Evolutionary conservation across 1,284 basidiomycete species (phyloP), one percentile per base, ranked within the genome.

Genomic region (Somion occarium): DNA sequence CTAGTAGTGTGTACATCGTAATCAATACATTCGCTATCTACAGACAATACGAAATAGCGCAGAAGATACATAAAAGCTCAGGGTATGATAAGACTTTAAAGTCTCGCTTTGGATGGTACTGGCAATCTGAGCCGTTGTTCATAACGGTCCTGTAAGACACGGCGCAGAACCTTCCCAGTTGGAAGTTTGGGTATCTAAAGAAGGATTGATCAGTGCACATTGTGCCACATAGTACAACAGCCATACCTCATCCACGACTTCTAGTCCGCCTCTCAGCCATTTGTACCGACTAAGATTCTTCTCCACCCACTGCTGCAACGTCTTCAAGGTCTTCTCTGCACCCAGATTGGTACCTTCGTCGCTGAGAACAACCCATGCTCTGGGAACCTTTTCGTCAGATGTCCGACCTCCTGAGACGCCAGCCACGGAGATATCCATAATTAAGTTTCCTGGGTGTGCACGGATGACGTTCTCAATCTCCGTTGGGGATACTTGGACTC

Each of bases 351-450:
- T 72, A 2, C 85, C 87, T 1, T 61, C 61, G 0, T 67, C 53
- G 42, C 78, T 83, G 12, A 88, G 64, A 1, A 88, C 83, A 44
- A 90, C 60, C 85, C 85, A 89, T 1, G 86, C 87, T 3, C 80
- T 74, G 1, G 86, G 86, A 2, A 84, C 72, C 55, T 78, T 80
- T 65, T 88, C 85, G 57, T 85, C 83, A 0, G 72, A 69, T 0
- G 79, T 80, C 3, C 83, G 79, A 0, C 79, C 80, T 7, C 84
- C 83, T 11, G 70, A 74, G 1, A 89, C 84, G 13, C 87, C 86
- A 0, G 83, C 83, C 3, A 89, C 86, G 0, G 74, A 72, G 9
- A 70, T 80, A 52, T 88, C 86, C 5, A 63, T 63, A 52, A 87
- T 73, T 24, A 87, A 70, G 18, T 67, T 70, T 2, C 73, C 72